A percentile compares a stretch with the other conserved stretches of the same genome.
Evolutionary conservation across 1,284 basidiomycete genomes (phyloP).

Genomic region (Meira miltonrushii): DNA sequence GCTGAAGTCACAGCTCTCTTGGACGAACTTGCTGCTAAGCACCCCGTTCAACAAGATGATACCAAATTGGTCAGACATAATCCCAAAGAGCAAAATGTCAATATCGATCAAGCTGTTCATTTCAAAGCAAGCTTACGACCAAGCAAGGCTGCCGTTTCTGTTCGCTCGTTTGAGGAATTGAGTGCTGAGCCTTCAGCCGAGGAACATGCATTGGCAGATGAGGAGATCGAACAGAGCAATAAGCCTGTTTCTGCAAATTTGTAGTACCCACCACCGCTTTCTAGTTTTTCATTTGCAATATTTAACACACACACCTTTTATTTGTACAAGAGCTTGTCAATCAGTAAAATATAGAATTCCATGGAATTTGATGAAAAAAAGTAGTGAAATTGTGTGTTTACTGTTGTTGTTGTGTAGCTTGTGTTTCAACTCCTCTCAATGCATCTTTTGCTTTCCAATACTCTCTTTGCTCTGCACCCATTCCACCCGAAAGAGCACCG

Average conservation of each 20-base stretch:
- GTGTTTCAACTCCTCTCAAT: no score
- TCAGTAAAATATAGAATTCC: no score
- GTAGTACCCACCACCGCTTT: background rate
- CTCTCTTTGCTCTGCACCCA: no score
- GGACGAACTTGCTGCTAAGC: constrained; percentile 57
- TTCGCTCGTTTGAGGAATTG: constrained; percentile 36
- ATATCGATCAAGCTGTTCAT: constrained; percentile 64
- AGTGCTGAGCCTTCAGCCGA: constrained; percentile 19
- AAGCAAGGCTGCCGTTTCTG: constrained; percentile 55
- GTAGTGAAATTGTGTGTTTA: no score
- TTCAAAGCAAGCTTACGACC: constrained; percentile 66
- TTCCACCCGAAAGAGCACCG: no score
- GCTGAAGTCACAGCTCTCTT: constrained; percentile 49
- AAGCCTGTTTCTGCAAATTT: constrained; percentile 10
- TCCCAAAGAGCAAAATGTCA: constrained; percentile 59
- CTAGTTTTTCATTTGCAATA: background rate
- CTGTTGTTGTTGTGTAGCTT: no score
- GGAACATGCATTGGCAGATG: background rate
- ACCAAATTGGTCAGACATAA: constrained; percentile 29
- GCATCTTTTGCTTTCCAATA: no score
- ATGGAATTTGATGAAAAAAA: no score
- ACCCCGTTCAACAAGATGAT: constrained; percentile 55
- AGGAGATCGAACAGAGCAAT: background rate
- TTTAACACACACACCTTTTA: no score
- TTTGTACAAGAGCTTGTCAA: no score